Base-by-base conservation (phyloP, 129 eudicot species). In the Centrapalus pauciflorus region DNA sequence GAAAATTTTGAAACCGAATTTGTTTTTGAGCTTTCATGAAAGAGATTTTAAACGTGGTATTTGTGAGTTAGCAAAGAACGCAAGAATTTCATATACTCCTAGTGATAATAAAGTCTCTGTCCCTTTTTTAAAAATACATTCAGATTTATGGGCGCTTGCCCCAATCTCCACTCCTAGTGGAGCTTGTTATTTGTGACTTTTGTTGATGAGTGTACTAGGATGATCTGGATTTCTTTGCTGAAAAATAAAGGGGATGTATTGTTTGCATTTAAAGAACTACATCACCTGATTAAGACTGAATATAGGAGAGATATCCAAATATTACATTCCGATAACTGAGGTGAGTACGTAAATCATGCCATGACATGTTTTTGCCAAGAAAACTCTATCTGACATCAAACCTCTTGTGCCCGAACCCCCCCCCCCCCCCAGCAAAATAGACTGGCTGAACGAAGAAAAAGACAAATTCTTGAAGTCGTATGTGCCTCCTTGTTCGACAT, bases 21-120 rank as follows among this genome's bases (percentile, higher is more conserved):
- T 43, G 17, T 43, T 43, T 43, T 4, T 34, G 5, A 23, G 29
- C 58, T 52, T 52, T 52, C 28, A 20, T 23, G 11, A 52, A 8
- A 23, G 30, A 20, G 69, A 63, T 20, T 63, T 63, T 63, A 21
- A 20, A 0, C 38, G 69, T 37, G 69, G 17, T 9, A 40, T 40
- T 40, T 63, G 51, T 63, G 69, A 70, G 29, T 14, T 71, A 48
- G 76, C 68, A 7, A 71, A 71, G 12, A 59, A 66, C 37, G 17
- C 48, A 19, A 55, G 61, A 33, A 32, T 71, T 58, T 19, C 69
- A 0, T 59, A 58, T 71, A 7, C 23, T 16, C 60, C 59, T 5
- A 71, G 76, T 60, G 30, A 55, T 33, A 71, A 71, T 58, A 71
- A 71, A 71, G 20, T 21, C 24, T 8, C 43, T 16, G 2, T 16